A percentile compares a stretch with the other conserved stretches of the same genome.
Evolutionary conservation across 139 green algal species (phyloP).

Genomic region (Chlorella sp.): DNA sequence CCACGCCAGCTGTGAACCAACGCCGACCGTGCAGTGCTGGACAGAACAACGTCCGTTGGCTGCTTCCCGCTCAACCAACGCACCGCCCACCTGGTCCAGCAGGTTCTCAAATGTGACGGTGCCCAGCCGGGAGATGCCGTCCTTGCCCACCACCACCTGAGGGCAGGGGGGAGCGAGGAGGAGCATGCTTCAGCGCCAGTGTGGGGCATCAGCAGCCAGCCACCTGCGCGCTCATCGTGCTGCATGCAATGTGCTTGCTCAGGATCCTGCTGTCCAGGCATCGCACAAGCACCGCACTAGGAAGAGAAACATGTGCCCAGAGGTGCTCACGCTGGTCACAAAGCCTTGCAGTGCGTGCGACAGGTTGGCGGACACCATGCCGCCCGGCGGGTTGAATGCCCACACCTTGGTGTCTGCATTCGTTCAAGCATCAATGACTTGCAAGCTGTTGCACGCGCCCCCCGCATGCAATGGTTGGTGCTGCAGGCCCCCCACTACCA

Average conservation of each 20-base stretch:
- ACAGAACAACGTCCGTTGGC: too few relatives aligned
- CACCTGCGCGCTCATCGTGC: too few relatives aligned
- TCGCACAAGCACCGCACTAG: too few relatives aligned
- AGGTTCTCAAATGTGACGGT: constrained; percentile 27
- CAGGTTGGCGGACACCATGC: constrained; percentile 26
- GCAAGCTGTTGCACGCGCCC: too few relatives aligned
- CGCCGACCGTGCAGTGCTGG: too few relatives aligned
- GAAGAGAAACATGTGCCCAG: not conserved
- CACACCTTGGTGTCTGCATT: constrained; percentile 7
- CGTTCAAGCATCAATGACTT: too few relatives aligned
- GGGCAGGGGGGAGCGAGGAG: not conserved
- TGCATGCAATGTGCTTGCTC: too few relatives aligned
- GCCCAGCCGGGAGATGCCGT: constrained; percentile 3
- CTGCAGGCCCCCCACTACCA: too few relatives aligned
- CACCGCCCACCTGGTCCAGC: constrained; percentile 8
- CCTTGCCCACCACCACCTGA: constrained; percentile 20
- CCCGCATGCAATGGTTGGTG: too few relatives aligned
- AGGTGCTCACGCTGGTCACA: constrained; percentile 4
- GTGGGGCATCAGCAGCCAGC: too few relatives aligned
- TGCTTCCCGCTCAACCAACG: not conserved
- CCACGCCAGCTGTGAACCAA: too few relatives aligned
- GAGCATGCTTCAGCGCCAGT: not conserved
- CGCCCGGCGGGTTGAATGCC: constrained; percentile 19
- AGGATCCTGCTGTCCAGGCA: too few relatives aligned
- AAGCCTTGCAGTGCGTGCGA: not conserved